Evolutionary conservation across 345 rosid species (phyloP).

Genomic region (Populus davidiana): DNA sequence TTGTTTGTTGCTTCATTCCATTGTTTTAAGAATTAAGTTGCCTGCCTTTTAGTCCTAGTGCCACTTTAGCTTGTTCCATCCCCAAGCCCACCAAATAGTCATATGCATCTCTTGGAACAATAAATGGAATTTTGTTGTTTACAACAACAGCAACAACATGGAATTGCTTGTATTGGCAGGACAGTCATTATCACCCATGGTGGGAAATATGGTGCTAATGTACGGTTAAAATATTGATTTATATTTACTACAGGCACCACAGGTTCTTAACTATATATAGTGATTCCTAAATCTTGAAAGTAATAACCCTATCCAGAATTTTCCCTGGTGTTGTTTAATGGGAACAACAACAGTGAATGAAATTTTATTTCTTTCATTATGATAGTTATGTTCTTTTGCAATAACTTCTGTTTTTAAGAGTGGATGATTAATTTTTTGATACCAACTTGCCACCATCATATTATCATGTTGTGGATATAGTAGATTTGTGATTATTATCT

Average conservation of each 20-base stretch:
- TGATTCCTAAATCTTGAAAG: neutral
- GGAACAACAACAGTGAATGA: neutral
- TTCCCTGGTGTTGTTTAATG: neutral
- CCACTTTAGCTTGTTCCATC: no score
- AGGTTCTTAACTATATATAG: neutral
- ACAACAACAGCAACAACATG: neutral
- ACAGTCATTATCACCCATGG: neutral
- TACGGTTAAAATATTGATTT: no score
- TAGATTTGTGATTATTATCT: conserved; percentile 7
- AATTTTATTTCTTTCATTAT: no score
- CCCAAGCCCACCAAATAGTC: no score
- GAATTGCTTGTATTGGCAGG: neutral
- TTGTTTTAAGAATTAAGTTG: neutral
- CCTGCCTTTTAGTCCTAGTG: neutral
- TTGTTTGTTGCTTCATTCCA: neutral
- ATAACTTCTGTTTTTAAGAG: neutral
- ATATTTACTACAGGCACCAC: neutral
- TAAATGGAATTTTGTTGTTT: no score
- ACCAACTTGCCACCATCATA: neutral
- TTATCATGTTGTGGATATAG: conserved; percentile 2
- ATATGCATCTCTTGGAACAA: no score
- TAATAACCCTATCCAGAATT: no score
- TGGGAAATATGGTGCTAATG: neutral
- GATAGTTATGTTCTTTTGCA: neutral
- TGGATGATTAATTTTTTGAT: conserved; percentile 5